A percentile compares a stretch with the other conserved stretches of the same genome.
Evolutionary conservation across 495 filamentous ascomycete genomes (phyloP).

Genomic region (Penicillium longicatenatum): DNA sequence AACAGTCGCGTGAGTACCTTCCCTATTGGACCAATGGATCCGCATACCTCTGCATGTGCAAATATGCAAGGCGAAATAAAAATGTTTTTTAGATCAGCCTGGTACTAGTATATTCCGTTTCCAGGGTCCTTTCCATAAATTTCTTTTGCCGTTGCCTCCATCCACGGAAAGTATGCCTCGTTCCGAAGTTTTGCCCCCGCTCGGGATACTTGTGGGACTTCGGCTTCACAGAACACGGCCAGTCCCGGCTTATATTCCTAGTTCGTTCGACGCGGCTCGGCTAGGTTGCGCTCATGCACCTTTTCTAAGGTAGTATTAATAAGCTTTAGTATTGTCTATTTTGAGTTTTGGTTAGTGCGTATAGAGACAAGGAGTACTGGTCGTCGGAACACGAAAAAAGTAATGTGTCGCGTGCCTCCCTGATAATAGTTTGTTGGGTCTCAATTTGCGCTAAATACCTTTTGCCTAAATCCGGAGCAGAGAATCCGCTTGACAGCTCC

Average conservation of each 20-base stretch:
- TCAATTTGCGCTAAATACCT: no score
- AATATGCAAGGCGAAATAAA: background rate
- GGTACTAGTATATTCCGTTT: no score
- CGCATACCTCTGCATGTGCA: background rate
- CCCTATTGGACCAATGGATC: background rate
- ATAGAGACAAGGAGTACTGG: background rate
- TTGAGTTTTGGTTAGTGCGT: background rate
- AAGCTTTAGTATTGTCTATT: background rate
- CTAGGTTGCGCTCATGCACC: background rate
- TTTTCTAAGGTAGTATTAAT: background rate
- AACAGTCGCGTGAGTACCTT: background rate
- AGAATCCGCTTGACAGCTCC: background rate
- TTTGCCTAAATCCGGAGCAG: conserved; percentile 1
- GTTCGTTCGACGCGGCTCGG: background rate
- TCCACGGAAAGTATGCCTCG: no score
- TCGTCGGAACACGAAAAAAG: background rate
- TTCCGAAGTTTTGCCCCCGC: background rate
- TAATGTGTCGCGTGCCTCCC: conserved; percentile 7
- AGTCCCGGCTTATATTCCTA: background rate
- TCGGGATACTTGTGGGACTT: background rate
- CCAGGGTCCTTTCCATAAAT: background rate
- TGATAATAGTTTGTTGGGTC: no score
- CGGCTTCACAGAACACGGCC: background rate
- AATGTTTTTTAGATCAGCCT: no score
- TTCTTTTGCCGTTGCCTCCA: background rate